Evolutionary conservation across 495 filamentous ascomycete species (phyloP), one percentile per base, ranked within the genome.

Genomic region (Hyaloscypha hepaticicola): DNA sequence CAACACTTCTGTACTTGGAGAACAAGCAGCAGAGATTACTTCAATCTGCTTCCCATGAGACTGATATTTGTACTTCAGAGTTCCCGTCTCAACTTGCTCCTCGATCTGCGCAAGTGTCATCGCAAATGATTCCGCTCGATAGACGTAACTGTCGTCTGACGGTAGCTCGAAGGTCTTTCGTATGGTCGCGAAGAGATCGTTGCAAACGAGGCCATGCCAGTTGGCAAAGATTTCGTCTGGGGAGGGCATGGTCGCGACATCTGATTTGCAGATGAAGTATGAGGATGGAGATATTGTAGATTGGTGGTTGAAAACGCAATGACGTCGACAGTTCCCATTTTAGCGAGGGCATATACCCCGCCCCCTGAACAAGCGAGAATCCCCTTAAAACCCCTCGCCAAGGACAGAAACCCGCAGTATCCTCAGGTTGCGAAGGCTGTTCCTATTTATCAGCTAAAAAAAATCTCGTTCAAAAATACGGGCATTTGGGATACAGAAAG

Each of bases 71-170:
- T 60, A 55, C 9, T 61, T 57, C 22, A 63, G 60, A 5, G 29
- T 58, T 21, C 27, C 50, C 14, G 55, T 25, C 66, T 67, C 69
- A 76, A 76, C 53, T 66, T 56, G 33, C 74, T 68, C 16, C 70
- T 71, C n/a, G 72, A 71, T 50, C 67, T 69, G 41, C 55, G 60
- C 64, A 77, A 81, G 76, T 74, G 79, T 53, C 75, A 70, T 66
- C 78, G 78, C 66, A 80, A 69, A 81, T 16, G 79, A 77, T 33
- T 79, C 81, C 31, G 84, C 86, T 61, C 82, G 79, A 73, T 88
- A 89, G 38, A 81, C 76, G 70, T 86, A 88, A 48, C 65, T 66
- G 67, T 88, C 85, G 33, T 75, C 65, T 16, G 71, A 58, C 3
- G 75, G 70, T 1, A 88, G 73, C 7, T 70, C 65, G 73, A 89